Base-by-base conservation (phyloP, 176 grass and related monocot species). In the Lolium perenne region DNA sequence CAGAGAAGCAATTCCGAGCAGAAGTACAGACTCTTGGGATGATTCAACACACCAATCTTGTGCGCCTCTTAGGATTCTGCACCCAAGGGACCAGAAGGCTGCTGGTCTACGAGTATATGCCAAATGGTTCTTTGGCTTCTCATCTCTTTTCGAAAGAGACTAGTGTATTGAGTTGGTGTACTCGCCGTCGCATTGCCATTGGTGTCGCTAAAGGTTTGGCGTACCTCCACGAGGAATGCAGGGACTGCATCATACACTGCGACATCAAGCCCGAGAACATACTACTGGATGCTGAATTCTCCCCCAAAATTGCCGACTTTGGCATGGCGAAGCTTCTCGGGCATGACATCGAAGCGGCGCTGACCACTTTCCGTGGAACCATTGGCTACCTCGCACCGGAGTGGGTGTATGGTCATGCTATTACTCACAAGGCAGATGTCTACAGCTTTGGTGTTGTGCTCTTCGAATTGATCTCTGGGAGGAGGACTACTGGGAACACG, bases 191-290 rank as follows among this genome's bases (percentile, higher is more conserved):
- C 18, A 87, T 78, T 73, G 53, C 23, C 4, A 15, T 83, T 7
- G 71, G 73, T 16, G 21, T 72, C 15, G 72, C 51, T 20, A 60
- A 35, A 17, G 86, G 81, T 25, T 53, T 91, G 11, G 8, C 69
- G 20, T 91, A 91, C 75, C 76, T 88, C 6, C 90, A 91, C 10
- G 90, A 91, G 20, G 57, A 88, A 64, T 91, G 89, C 11, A 46
- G 49, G 15, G 81, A 87, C 15, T 87, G 85, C 66, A 87, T 91
- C 57, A 91, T 91, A 73, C 85, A 91, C 35, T 91, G 85, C 75
- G 89, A 91, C 25, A 91, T 91, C 22, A 91, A 91, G 18, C 89
- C 66, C 17, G 85, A 88, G 3, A 91, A 91, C 68, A 56, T 91
- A 48, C 75, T 91, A 1, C 21, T 91, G 0, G 76, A 88, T 50